Evolutionary conservation across 106 monocot genomes (phyloP), one percentile per base, ranked within the genome.

Genomic region (Posidonia australis): DNA sequence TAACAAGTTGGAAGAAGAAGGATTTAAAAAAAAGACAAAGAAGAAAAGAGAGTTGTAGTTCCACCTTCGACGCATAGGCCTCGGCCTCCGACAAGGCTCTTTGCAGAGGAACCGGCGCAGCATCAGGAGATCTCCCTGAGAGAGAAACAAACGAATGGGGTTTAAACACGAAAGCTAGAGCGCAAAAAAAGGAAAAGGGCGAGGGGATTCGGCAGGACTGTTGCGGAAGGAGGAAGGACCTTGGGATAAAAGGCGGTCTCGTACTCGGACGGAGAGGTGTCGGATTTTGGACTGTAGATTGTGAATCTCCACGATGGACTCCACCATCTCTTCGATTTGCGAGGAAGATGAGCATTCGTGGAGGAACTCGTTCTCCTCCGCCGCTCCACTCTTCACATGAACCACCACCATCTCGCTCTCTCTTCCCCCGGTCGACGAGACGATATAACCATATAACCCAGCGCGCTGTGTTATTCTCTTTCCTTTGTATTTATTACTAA

Each of bases 61-160:
- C 26, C 14, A 74, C 81, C 81, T 77, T 81, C 14, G 81, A 81
- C 16, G 66, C 60, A 43, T 81, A 81, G 16, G 74, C 18, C 62
- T 73, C 77, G 25, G 81, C 81, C 65, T 81, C 81, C 18, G 81
- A 81, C 22, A 74, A 24, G 6, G 54, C 36, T 67, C 81, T 69
- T 46, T 70, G 68, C 0, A 81, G 61, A 62, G 64, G 10, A 61
- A 70, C 22, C 12, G 18, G 14, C 3, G 54, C 36, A 10, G 58
- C 73, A 14, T 64, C 73, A 13, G 70, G 54, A 22, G 46, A 77
- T 30, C 44, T 69, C 55, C 61, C 73, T 77, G 62, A 58, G n/a
- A 13, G 13, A 49, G 2, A 49, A 10, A 13, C 3, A 49, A 17
- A 17, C n/a, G 48, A 49, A 17, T 4, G 12, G 48, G n/a, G 12